These are phyloP conservation scores for Xylariaceae sp. DNA, from an alignment of 2,329 filamentous ascomycete genomes.

Conservation along the genomic window DNA sequence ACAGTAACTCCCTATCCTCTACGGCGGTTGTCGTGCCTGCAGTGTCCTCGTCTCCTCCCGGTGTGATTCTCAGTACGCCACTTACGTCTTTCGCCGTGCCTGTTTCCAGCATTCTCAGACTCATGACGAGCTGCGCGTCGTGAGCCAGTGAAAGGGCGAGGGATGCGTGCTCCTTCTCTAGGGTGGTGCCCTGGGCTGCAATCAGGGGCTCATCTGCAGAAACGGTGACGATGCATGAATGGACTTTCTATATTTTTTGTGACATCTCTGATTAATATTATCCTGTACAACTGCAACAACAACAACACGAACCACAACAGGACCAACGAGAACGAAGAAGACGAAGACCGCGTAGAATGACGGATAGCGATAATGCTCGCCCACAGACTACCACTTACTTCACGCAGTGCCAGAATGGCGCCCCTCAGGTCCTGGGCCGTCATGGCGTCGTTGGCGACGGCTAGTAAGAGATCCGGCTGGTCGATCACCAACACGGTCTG, in stretches of 20 bases:
- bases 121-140: constrained; percentile 63
- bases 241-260: constrained; percentile 57
- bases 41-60: constrained; percentile 38
- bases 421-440: constrained; percentile 46
- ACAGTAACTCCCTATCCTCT: constrained; percentile 69
- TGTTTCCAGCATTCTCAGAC: constrained; percentile 73
- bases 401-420: constrained; percentile 53
- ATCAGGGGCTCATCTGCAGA: constrained; percentile 72
- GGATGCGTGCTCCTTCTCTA: constrained; percentile 67
- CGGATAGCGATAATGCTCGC: background rate
- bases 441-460: constrained; percentile 45
- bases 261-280: too few relatives aligned
- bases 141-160: constrained; percentile 70
- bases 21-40: constrained; percentile 26
- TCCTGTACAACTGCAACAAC: too few relatives aligned
- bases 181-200: constrained; percentile 50
- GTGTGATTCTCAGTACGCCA: constrained; percentile 74
- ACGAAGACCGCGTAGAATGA: too few relatives aligned
- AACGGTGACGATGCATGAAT: constrained; percentile 61
- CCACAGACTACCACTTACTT: constrained; percentile 44
- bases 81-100: constrained; percentile 88
- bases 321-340: too few relatives aligned
- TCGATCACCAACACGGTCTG: constrained; percentile 60
- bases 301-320: too few relatives aligned
- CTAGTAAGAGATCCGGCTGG: constrained; percentile 59